Evolutionary conservation across 1,284 basidiomycete genomes (phyloP).

Genomic region (Flammula alnicola): DNA sequence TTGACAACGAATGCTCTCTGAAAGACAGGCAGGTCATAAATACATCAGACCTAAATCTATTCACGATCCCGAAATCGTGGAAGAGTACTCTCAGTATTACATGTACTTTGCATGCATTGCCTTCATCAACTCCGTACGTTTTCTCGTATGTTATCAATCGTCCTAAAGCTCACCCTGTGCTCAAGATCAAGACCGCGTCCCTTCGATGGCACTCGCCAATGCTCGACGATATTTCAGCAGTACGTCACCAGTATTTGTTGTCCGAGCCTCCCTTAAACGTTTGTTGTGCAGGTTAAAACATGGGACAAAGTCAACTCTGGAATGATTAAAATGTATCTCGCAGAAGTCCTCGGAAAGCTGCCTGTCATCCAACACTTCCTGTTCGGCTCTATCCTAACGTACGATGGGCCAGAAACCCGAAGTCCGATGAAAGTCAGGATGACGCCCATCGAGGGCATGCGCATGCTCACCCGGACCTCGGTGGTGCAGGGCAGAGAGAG

Average conservation of each 20-base stretch:
- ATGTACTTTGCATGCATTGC: constrained; percentile 98
- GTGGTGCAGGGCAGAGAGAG: constrained; percentile 51
- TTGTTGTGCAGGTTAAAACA: constrained; percentile 74
- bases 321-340: constrained; percentile 98
- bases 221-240: constrained; percentile 97
- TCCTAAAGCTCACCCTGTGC: neutral
- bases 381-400: constrained; percentile 86
- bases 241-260: constrained; percentile 35
- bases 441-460: constrained; percentile 60
- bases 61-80: constrained; percentile 91
- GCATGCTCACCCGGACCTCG: constrained; percentile 55
- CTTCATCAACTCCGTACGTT: constrained; percentile 89
- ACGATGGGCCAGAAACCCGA: constrained; percentile 61
- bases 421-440: constrained; percentile 33
- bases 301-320: constrained; percentile 98
- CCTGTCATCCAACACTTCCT: constrained; percentile 97
- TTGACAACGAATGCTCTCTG: neutral
- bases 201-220: constrained; percentile 99
- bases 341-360: constrained; percentile 94
- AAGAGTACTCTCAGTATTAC: constrained; percentile 91
- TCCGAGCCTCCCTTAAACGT: neutral
- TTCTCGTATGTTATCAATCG: neutral
- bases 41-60: constrained; percentile 92
- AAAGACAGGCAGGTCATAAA: constrained; percentile 70
- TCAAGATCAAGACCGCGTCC: constrained; percentile 93